phyloP scores from a whole-genome alignment of 495 filamentous ascomycete species.

The Annulohypoxylon maeteangense region DNA sequence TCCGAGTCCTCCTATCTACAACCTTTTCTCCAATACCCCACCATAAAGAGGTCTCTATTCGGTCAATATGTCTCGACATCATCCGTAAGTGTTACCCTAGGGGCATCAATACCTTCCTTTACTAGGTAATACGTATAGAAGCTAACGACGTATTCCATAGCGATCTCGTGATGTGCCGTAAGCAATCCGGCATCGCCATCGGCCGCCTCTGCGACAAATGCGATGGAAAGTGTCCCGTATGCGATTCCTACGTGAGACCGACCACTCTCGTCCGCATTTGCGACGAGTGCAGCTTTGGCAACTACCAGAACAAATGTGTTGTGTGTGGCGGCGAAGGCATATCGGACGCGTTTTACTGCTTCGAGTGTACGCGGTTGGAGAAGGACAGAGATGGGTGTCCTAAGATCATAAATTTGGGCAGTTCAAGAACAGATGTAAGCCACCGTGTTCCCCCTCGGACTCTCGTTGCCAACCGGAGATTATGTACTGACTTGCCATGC shows the following conservation, averaged over 20 bases:
- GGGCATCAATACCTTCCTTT: no score
- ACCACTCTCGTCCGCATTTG: constrained; percentile 98
- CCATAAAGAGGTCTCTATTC: constrained; percentile 18
- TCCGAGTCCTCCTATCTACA: neutral
- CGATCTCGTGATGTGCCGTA: constrained; percentile 99
- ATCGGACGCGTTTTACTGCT: constrained; percentile 99
- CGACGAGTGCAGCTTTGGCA: constrained; percentile 98
- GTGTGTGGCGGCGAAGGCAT: constrained; percentile 99
- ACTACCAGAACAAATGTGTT: constrained; percentile 99
- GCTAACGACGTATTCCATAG: constrained; percentile 55
- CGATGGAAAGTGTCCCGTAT: constrained; percentile 99
- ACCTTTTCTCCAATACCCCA: constrained; percentile 8
- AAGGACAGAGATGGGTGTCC: constrained; percentile 98
- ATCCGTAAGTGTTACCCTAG: constrained; percentile 73
- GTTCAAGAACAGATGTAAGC: constrained; percentile 91
- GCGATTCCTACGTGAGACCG: constrained; percentile 97
- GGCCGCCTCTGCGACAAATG: constrained; percentile 99
- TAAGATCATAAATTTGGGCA: constrained; percentile 99
- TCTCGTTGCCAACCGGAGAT: neutral
- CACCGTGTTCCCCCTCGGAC: neutral
- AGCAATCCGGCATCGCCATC: constrained; percentile 97
- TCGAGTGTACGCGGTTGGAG: constrained; percentile 96
- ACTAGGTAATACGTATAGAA: constrained; percentile 48
- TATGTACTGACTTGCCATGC: constrained; percentile 45
- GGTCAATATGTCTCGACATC: constrained; percentile 76